Conservation (phyloP, 2,329 filamentous ascomycete species). For the Diaporthe sp. region DNA sequence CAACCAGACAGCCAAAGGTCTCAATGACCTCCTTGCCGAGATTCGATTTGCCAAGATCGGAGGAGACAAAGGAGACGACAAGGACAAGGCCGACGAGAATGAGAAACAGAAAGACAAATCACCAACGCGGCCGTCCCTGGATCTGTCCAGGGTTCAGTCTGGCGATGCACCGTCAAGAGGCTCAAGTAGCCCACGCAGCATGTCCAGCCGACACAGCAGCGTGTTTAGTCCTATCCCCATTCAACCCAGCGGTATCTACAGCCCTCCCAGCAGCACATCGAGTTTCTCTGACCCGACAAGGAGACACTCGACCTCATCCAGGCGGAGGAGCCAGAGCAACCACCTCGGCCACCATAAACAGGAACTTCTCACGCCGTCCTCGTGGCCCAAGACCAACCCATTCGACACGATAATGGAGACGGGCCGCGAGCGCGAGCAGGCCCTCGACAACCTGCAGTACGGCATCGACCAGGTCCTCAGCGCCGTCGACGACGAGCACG, state of each 20-base stretch:
- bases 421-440: constrained; percentile 29
- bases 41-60: constrained; percentile 34
- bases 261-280: constrained; percentile 19
- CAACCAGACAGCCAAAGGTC: constrained; percentile 29
- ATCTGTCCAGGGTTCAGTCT: not conserved
- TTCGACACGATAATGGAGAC: constrained; percentile 28
- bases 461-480: constrained; percentile 31
- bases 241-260: constrained; percentile 4
- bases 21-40: constrained; percentile 30
- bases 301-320: constrained; percentile 13
- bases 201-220: constrained; percentile 5
- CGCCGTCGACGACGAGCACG: constrained; percentile 27
- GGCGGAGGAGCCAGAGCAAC: constrained; percentile 7
- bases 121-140: not conserved
- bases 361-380: constrained; percentile 13
- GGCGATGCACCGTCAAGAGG: not conserved
- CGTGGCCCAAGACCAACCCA: constrained; percentile 6
- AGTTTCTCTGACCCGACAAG: not conserved
- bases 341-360: not conserved
- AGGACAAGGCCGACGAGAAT: not conserved
- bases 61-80: constrained; percentile 7
- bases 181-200: constrained; percentile 24
- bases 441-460: constrained; percentile 34
- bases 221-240: constrained; percentile 13
- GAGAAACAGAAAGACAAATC: not conserved